Evolutionary conservation across 257 asterid genomes (phyloP), one percentile per base, ranked within the genome.

Genomic region (Oldenlandia corymbosa): DNA sequence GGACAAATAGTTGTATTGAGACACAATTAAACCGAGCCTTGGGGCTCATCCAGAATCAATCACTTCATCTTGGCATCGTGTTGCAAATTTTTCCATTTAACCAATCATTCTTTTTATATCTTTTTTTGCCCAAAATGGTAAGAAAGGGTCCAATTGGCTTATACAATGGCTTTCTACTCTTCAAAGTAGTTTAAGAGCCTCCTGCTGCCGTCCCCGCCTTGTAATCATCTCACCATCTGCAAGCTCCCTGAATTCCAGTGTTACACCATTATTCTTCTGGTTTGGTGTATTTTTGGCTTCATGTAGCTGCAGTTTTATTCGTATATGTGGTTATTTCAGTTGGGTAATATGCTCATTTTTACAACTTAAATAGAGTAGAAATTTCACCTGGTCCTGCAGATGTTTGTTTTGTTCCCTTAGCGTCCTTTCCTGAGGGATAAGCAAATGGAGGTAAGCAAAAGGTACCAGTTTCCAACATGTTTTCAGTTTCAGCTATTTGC

Each of bases 331-430:
- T 28, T 6, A 62, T 62, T 34, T n/a, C 27, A 30, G 21, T 32
- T 5, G n/a, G 27, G 16, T n/a, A 5, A 11, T 39, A 26, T 7
- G 12, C 12, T 2, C 26, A 11, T 36, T 47, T 6, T 14, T 20
- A 37, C 21, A 18, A 31, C 39, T 24, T 21, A 6, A 12, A 14
- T 5, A 2, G 49, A 34, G 50, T n/a, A 48, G 26, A 9, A 16
- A 9, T 16, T 18, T 65, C 47, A 84, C 87, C 85, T 75, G 41
- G 62, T 84, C 76, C 64, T 68, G 67, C 70, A 84, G 82, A 68
- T 26, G 55, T 73, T 51, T 66, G 50, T 79, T 81, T 68, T 81
- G 85, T 67, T 77, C 82, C 5, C 6, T 75, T 65, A 81, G 80
- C 69, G 32, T 53, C 71, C 66, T 79, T 61, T 75, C 90, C 87